These are phyloP conservation scores for Circinella minor DNA, from an alignment of 371 early-diverging fungal genomes.

Conservation along the genomic window DNA sequence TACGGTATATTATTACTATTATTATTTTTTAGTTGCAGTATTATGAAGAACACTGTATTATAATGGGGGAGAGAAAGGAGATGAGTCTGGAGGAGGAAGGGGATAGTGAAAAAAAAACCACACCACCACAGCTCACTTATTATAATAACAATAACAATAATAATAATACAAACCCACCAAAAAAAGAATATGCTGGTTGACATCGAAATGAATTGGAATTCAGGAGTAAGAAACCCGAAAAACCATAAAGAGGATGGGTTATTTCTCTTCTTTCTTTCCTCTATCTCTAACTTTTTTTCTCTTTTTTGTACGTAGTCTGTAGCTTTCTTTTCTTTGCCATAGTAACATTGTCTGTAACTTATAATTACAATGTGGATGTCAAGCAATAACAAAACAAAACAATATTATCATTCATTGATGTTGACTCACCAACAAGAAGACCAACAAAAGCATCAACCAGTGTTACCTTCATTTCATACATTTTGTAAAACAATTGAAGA, in stretches of 20 bases:
- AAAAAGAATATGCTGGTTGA: slow-evolving; percentile 23
- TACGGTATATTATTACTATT: no score
- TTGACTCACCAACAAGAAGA: background rate
- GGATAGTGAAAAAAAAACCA: no score
- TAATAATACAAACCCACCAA: background rate
- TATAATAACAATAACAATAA: background rate
- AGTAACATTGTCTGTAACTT: no score
- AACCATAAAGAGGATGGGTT: slow-evolving; percentile 4
- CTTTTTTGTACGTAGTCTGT: no score
- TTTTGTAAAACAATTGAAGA: slow-evolving; percentile 16
- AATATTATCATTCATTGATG: background rate
- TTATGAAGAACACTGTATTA: no score
- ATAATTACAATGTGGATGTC: slow-evolving; percentile 23
- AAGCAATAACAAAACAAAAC: background rate
- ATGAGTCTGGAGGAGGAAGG: no score
- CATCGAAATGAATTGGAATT: slow-evolving; percentile 52
- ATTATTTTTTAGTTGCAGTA: no score
- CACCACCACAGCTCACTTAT: no score
- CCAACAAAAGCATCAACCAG: slow-evolving; percentile 16
- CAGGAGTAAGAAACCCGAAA: slow-evolving; percentile 18
- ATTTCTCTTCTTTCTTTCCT: slow-evolving; percentile 17
- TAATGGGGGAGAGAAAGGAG: no score
- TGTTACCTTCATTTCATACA: slow-evolving; percentile 31
- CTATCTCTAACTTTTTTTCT: slow-evolving; percentile 2
- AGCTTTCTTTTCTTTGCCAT: no score